Evolutionary conservation across 2,329 filamentous ascomycete genomes (phyloP), one percentile per base, ranked within the genome.

Genomic region (Epichloe typhina): DNA sequence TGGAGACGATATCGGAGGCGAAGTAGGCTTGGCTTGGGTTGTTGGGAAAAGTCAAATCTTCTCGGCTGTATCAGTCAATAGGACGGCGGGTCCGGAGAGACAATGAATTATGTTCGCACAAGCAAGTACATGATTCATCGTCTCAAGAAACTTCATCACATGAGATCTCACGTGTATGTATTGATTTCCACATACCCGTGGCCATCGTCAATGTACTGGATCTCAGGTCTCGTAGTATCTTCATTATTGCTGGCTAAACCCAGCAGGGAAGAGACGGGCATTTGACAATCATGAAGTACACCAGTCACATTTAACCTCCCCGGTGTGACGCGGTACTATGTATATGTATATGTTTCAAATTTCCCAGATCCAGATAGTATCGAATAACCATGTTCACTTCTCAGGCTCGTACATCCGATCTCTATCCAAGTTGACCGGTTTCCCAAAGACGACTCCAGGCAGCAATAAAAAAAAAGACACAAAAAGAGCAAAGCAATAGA

Each of bases 401-500:
- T 33, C 38, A 17, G 12, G n/a, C 23, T 46, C 36, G 19, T 46
- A 37, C 6, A 15, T n/a, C 12, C 42, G 33, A 36, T 48, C 21
- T 46, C 35, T 43, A 36, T 49, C 37, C 46, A 19, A 39, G 15
- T 46, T 21, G n/a, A 26, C 37, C 46, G n/a, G 31, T 35, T 46
- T 31, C 47, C 37, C 33, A 8, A 31, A 31, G 8, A 31, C 38
- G 35, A 52, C 48, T 44, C 51, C 51, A 37, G 37, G 42, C 37
- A 49, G 17, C 33, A 38, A 41, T 21, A 15, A 33, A 43, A 50
- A 36, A 46, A 50, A 36, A 43, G 39, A 26, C 31, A 31, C 8
- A 4, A 31, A 26, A 8, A 26, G 26, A 26, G 26, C 26, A 45
- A 17, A 26, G 26, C 26, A 45, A 17, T 42, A 46, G 49, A 45